Base-by-base conservation (phyloP, 208 protist species). In the Leishmania amazonensis region DNA sequence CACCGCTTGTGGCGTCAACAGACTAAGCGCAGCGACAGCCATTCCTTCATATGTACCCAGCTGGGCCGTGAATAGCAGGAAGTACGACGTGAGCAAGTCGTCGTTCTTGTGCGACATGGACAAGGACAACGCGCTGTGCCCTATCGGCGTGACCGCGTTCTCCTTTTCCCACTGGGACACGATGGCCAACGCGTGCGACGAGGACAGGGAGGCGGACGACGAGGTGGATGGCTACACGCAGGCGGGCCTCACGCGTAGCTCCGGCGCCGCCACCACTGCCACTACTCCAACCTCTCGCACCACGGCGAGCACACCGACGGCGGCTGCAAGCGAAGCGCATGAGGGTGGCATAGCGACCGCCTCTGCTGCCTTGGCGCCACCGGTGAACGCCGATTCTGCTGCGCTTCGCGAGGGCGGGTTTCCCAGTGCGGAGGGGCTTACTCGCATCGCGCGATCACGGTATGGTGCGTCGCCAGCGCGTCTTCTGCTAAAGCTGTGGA, bases 401-500 rank as follows among this genome's bases (percentile, higher is more conserved):
- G 68, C 45, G 68, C 38, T 31, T 31, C 2, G 38, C 24, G 42
- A 31, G 11, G 28, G 68, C 42, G 21, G 0, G 42, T 35, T 73
- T 73, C 75, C 75, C 0, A 75, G 31, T 31, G 75, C 75, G 38
- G 49, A 85, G 62, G 82, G 78, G 71, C 76, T 85, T 15, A 80
- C 78, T 17, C 81, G 65, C 1, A 57, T 79, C 40, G 75, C 79
- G n/a, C 67, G 75, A 74, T 53, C 75, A 1, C 79, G 76, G 60
- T 84, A 79, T 74, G 84, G 73, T 0, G 84, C 78, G 0, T 84
- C 80, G 0, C 80, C 81, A n/a, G 84, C 81, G 3, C 81, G 86
- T 40, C 78, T 89, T 9, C 65, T 95, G 60, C 60, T 93, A 17
- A 85, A 87, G 58, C 83, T 95, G 57, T 95, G 91, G 91, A 64